Percentiles rank a stretch among this genome's conserved stretches.
Conservation (phyloP, 2,329 filamentous ascomycete genomes). For the Coniochaeta pulveracea region DNA sequence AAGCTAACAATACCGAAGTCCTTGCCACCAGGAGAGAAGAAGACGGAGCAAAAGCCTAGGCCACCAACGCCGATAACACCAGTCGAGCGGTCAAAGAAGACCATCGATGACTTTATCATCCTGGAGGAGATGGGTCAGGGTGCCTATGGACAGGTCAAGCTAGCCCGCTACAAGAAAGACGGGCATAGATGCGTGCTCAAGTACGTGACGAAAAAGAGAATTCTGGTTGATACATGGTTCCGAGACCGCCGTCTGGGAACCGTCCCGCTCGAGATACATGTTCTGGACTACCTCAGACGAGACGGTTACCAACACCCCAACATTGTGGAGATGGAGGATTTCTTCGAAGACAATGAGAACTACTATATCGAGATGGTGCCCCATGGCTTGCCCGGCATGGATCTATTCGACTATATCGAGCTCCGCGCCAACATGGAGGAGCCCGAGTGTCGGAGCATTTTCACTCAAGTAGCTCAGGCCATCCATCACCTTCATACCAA, state of each 20-base stretch:
- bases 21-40: constrained; percentile 8
- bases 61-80: constrained; percentile 1
- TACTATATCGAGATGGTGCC: constrained; percentile 99
- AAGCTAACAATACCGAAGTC: constrained; percentile 30
- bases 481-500: constrained; percentile 86
- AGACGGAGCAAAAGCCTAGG: constrained; percentile 20
- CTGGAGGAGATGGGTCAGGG: constrained; percentile 98
- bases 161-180: constrained; percentile 74
- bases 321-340: constrained; percentile 63
- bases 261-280: constrained; percentile 92
- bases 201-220: constrained; percentile 93
- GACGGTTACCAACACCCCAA: constrained; percentile 58
- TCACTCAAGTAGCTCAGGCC: constrained; percentile 82
- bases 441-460: constrained; percentile 85
- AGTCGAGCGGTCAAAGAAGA: constrained; percentile 50
- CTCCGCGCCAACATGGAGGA: constrained; percentile 95
- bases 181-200: constrained; percentile 87
- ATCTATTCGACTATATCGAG: constrained; percentile 98
- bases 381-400: constrained; percentile 92
- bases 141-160: constrained; percentile 94
- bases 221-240: constrained; percentile 97
- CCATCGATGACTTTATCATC: constrained; percentile 81
- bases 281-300: constrained; percentile 80
- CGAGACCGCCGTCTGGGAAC: constrained; percentile 86
- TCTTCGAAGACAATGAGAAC: constrained; percentile 73